phyloP scores from a whole-genome alignment of 2,329 filamentous ascomycete genomes.

The Didymella pomorum region DNA sequence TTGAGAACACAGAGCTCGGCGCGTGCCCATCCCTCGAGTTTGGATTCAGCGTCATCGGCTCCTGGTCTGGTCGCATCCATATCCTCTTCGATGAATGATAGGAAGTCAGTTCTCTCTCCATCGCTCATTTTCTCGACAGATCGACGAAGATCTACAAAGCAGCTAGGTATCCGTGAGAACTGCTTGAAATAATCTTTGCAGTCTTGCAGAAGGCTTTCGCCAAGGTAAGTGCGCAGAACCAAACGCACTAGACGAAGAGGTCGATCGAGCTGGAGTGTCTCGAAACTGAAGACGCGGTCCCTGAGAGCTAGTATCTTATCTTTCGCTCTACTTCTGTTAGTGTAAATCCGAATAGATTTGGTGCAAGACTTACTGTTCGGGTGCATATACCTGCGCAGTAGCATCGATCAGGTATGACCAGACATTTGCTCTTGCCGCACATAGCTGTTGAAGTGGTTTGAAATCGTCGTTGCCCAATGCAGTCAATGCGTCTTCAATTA shows the following conservation, averaged over 20 bases:
- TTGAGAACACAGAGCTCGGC: slow-evolving; percentile 35
- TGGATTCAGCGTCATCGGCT: slow-evolving; percentile 4
- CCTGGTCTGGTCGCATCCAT: slow-evolving; percentile 2
- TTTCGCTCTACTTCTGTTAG: slow-evolving; percentile 15
- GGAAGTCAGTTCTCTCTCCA: slow-evolving; percentile 28
- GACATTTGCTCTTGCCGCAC: slow-evolving; percentile 29
- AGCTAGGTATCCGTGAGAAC: slow-evolving; percentile 30
- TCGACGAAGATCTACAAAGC: slow-evolving; percentile 41
- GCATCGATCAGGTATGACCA: slow-evolving; percentile 33
- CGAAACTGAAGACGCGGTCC: slow-evolving; percentile 24
- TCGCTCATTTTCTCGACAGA: slow-evolving; percentile 30
- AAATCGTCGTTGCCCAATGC: slow-evolving; percentile 1
- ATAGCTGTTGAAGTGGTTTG: slow-evolving; percentile 25
- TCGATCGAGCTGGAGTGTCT: slow-evolving; percentile 24
- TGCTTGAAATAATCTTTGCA: slow-evolving; percentile 38
- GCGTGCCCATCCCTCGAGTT: slow-evolving; percentile 25
- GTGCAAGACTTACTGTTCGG: slow-evolving; percentile 22
- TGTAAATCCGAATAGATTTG: neutral
- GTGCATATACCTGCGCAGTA: slow-evolving; percentile 5
- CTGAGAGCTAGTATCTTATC: slow-evolving; percentile 17
- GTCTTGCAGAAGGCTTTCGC: slow-evolving; percentile 20
- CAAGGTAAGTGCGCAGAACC: slow-evolving; percentile 21
- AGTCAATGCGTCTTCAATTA: slow-evolving; percentile 23
- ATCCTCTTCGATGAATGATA: slow-evolving; percentile 23
- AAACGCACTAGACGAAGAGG: slow-evolving; percentile 28